phyloP scores from a whole-genome alignment of 306 rosid genomes.

The Neltuma alba region DNA sequence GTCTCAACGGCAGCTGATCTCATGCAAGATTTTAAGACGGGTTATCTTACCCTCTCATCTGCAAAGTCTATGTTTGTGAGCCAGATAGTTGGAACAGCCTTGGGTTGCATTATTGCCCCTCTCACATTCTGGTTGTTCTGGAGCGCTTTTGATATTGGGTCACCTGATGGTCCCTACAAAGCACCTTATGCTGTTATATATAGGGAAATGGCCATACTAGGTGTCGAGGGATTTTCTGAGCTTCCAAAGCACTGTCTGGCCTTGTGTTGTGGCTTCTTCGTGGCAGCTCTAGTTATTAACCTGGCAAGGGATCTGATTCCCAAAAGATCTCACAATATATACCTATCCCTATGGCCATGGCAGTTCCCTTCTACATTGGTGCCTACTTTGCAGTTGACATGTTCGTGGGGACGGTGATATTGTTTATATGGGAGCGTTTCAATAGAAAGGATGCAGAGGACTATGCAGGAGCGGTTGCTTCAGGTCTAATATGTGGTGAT shows the following conservation, averaged over 20 bases:
- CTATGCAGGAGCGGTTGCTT: conserved; percentile 91
- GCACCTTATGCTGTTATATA: conserved; percentile 89
- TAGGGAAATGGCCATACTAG: conserved; percentile 95
- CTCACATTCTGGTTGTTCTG: conserved; percentile 97
- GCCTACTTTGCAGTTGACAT: conserved; percentile 91
- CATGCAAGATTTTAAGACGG: conserved; percentile 99
- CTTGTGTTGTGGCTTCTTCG: conserved; percentile 74
- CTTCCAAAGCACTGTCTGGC: conserved; percentile 86
- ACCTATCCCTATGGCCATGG: conserved; percentile 99
- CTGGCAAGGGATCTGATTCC: conserved; percentile 74
- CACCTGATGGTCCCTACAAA: conserved; percentile 89
- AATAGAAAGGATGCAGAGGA: conserved; percentile 80
- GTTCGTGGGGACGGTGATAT: conserved; percentile 86
- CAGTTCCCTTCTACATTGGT: conserved; percentile 87
- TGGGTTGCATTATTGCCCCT: conserved; percentile 96
- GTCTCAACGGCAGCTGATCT: conserved; percentile 98
- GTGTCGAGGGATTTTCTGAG: conserved; percentile 87
- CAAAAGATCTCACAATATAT: conserved; percentile 68
- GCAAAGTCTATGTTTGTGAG: conserved; percentile 95
- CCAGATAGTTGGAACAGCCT: conserved; percentile 86
- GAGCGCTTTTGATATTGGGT: conserved; percentile 91
- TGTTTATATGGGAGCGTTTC: conserved; percentile 79
- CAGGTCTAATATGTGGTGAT: conserved; percentile 94
- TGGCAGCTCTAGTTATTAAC: conserved; percentile 70
- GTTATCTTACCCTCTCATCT: conserved; percentile 91